Evolutionary conservation across 192 early-diverging fungal species (phyloP), one percentile per base, ranked within the genome.

Genomic region (Backusella mclennaniae): DNA sequence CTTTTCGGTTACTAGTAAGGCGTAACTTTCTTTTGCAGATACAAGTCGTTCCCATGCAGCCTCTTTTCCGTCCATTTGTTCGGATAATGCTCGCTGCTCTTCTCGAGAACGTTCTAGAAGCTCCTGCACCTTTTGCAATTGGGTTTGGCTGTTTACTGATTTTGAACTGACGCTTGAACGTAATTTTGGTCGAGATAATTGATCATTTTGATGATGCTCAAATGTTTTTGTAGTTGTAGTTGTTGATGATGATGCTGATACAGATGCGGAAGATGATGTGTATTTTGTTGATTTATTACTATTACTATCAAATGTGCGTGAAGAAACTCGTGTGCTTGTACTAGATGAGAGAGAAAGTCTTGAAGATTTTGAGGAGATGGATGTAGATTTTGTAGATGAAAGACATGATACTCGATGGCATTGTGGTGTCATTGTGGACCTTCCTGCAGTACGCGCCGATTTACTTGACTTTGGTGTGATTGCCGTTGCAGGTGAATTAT

Each of bases 1-100:
- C 15, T 75, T 79, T 42, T 79, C 78, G 19, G 74, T 41, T 6
- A 79, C 78, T 35, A 39, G 41, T 6, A 79, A 46, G 15, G 67
- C 73, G 36, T 74, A 75, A 11, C 78, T 79, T 71, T 79, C 78
- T 46, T 79, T 79, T 67, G 73, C 66, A 26, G 78, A 79, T 19
- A 79, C 66, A 15, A 79, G 52, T 23, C 78, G 73, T 29, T 79
- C 78, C 66, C 66, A 79, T 52, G 73, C 73, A 35, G 42, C 67
- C 14, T 79, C 78, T 52, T 79, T 79, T 6, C 52, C 39, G 3
- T 69, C 15, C 67, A 79, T 75, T 42, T 79, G 66, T 52, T 68
- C 38, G 9, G 29, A 41, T 6, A 79, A 73, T 36, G 15, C 12
- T 19, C 63, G 31, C 12, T 75, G 66, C 52, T 79, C 78, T 44